Evolutionary conservation across 371 early-diverging fungal species (phyloP).

Genomic region (Synchytrium microbalum): DNA sequence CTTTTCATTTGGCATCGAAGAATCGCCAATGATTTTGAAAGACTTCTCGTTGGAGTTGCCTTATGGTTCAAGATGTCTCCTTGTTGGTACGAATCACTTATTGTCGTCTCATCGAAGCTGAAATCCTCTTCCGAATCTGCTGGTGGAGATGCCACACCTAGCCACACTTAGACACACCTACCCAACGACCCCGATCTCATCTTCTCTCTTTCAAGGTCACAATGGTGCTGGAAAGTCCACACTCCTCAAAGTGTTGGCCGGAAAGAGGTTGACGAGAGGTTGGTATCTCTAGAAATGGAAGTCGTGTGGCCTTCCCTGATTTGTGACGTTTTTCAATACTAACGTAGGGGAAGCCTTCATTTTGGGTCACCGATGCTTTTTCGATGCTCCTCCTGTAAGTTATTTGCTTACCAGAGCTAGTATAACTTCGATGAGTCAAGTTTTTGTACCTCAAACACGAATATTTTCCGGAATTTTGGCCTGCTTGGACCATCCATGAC

Average conservation of each 20-base stretch:
- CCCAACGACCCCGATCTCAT: too few relatives aligned
- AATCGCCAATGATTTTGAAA: slow-evolving; percentile 46
- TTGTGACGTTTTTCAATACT: too few relatives aligned
- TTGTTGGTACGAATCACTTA: slow-evolving; percentile 50
- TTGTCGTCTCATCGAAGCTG: too few relatives aligned
- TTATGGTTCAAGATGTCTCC: slow-evolving; percentile 52
- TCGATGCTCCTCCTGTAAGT: slow-evolving; percentile 44
- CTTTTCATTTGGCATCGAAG: slow-evolving; percentile 56
- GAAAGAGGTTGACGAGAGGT: slow-evolving; percentile 56
- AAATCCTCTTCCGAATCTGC: too few relatives aligned
- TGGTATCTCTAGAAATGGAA: slow-evolving; percentile 42
- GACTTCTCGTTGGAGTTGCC: slow-evolving; percentile 44
- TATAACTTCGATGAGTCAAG: background rate
- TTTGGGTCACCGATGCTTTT: slow-evolving; percentile 56
- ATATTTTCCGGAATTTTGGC: background rate
- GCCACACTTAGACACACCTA: too few relatives aligned
- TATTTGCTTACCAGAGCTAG: slow-evolving; percentile 9
- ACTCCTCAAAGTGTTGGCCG: slow-evolving; percentile 55
- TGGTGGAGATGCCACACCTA: too few relatives aligned
- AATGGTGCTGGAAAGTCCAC: slow-evolving; percentile 65
- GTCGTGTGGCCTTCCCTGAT: too few relatives aligned
- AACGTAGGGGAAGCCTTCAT: slow-evolving; percentile 16
- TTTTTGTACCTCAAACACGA: background rate
- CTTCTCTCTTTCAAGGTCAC: background rate
- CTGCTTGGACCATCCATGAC: background rate